Evolutionary conservation across 345 rosid genomes (phyloP), one percentile per base, ranked within the genome.

Genomic region (Pseudoturritis turrita): DNA sequence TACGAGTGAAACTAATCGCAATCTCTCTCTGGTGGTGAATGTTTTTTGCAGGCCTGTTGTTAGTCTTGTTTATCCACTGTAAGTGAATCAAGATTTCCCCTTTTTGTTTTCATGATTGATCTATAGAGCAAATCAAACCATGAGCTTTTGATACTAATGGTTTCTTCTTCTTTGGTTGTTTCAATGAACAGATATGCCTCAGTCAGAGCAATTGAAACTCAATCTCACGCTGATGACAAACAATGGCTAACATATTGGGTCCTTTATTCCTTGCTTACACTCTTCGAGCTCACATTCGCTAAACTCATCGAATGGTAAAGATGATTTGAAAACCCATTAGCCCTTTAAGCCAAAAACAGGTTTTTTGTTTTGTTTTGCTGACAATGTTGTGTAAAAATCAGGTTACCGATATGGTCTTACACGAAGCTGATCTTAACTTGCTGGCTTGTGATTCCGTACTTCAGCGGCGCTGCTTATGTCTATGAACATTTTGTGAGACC

Each of bases 191-290:
- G 97, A 44, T 89, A 91, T 77, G 98, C 96, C 19, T 89, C 98
- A 6, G 77, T 94, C 2, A 79, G 82, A 76, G 98, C 97, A 44
- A 91, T 89, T 75, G 97, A 95, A 86, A 87, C 93, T 26, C 89
- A 85, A 54, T 88, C 98, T 65, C 88, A 77, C 6, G 78, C 78
- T 22, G 99, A 91, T 80, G 99, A 95, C 76, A 82, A 85, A 72
- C 98, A 95, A 53, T 91, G 98, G 99, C 89, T 95, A 40, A 87
- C 98, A 31, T 95, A 95, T 66, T 91, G 98, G 97, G 90, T 95
- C 54, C 91, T 95, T 33, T 92, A 95, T 70, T 95, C 96, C 9
- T 78, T 92, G 84, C 83, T 87, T 62, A 81, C 99, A 4, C 91
- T 95, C 73, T 73, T 89, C 26, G 99, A 95, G 83, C 97, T 91